These are phyloP conservation scores for Globisporangium carolinianum DNA, from an alignment of 352 stramenopile species.

Conservation along the genomic window DNA sequence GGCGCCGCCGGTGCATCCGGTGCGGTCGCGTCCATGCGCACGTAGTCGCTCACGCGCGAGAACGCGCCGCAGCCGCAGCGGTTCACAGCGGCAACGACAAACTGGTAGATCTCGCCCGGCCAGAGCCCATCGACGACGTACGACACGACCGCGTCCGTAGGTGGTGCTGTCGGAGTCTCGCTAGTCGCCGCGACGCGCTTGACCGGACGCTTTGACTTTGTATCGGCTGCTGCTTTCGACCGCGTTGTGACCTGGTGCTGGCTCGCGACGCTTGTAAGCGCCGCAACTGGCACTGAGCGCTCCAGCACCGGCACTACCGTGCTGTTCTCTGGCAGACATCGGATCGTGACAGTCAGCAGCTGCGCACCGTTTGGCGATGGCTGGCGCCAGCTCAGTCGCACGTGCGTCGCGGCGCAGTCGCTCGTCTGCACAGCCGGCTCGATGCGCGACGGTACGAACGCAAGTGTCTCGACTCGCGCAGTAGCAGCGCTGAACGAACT, in stretches of 20 bases:
- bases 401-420: slow-evolving; percentile 25
- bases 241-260: not conserved
- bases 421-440: slow-evolving; percentile 27
- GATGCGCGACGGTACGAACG: slow-evolving; percentile 51
- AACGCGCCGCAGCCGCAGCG: slow-evolving; percentile 54
- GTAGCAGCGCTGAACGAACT: slow-evolving; percentile 45
- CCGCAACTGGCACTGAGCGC: slow-evolving; percentile 13
- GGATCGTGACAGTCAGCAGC: slow-evolving; percentile 47
- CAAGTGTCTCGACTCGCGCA: slow-evolving; percentile 40
- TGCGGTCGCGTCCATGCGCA: slow-evolving; percentile 60
- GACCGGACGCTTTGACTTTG: not conserved
- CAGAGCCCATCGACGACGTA: slow-evolving; percentile 39
- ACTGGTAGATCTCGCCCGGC: slow-evolving; percentile 71
- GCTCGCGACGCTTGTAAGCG: not conserved
- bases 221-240: not conserved
- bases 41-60: slow-evolving; percentile 58
- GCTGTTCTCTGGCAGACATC: slow-evolving; percentile 47
- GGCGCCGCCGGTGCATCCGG: slow-evolving; percentile 40
- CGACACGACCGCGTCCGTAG: slow-evolving; percentile 12
- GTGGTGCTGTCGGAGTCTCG: too few relatives aligned
- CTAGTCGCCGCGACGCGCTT: too few relatives aligned
- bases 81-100: slow-evolving; percentile 60
- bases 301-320: slow-evolving; percentile 28
- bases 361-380: slow-evolving; percentile 50
- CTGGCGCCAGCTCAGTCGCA: slow-evolving; percentile 42